Base-by-base conservation (phyloP, 2,329 filamentous ascomycete species). In the Fonsecaea monophora region DNA sequence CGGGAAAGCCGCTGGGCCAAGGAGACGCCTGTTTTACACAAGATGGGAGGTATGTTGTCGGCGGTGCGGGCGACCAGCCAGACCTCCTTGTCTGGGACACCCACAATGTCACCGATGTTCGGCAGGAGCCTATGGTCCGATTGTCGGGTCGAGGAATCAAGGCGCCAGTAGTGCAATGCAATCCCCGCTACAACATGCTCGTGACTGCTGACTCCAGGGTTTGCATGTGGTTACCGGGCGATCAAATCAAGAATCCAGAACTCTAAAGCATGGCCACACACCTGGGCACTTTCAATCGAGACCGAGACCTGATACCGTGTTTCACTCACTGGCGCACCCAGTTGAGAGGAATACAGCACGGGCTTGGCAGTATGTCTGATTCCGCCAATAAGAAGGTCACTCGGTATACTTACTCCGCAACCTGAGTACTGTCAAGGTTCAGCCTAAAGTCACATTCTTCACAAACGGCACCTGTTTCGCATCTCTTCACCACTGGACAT, bases 21-120 rank as follows among this genome's bases (percentile, higher is more conserved):
- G 86, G 94, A 12, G 94, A 98, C 74, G 91, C 91, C 63, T 95
- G 92, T 77, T 95, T 98, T 77, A 89, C 90, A 0, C 92, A 93
- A 0, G 95, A 99, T 75, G 95, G 94, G 2, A 87, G 92, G 61
- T 99, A 90, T 76, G 89, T 98, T 2, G 79, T 99, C 42, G 92
- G 94, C 65, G 94, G 94, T n/a, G 87, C 84, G 61, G 85, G 85
- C 13, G 83, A 85, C 30, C 82, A 89, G 65, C 84, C 87, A 66
- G 92, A 94, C 60, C 82, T 97, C 7, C 81, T 94, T 4, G 89
- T 97, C 0, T 99, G 95, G 94, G 94, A 99, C 78, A 88, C 90
- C 18, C 81, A 91, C 71, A 83, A 80, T 63, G 75, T 83, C 30
- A 80, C 84, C 1, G 59, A 84, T 81, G 78, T 87, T 86, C 48